Base-by-base conservation (phyloP, 768 basidiomycete genomes). In the Guyanaporus albipodus region DNA sequence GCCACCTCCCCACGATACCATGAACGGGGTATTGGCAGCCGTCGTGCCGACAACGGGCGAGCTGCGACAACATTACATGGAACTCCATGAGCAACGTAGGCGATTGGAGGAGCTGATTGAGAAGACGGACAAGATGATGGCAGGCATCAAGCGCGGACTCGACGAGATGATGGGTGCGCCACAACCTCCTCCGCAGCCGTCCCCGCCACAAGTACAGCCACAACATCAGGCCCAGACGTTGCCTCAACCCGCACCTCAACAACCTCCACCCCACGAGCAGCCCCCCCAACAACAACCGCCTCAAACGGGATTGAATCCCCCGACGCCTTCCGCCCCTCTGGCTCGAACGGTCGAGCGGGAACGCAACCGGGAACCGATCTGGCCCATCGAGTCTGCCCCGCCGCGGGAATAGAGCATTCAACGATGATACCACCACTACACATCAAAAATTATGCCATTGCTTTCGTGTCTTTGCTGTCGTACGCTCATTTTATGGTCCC, bases 31-130 rank as follows among this genome's bases (percentile, higher is more conserved):
- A 18, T 44, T 59, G 50, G 12, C 58, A 11, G 31, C 61, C 7
- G 34, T 44, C 21, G 42, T 78, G 14, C 77, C 77, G 38, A 80
- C 78, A 14, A 57, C 76, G 41, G 58, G 58, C 7, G 90, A 91
- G 53, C 67, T 91, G 52, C 85, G 85, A 64, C 70, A 79, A 45
- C 89, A 91, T 62, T 89, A 87, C 56, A 56, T 67, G 17, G 76
- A 83, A 57, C 72, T 92, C 44, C 67, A 70, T 4, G 79, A 83
- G 56, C 76, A 86, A 60, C 79, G 80, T 65, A 70, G 69, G 57
- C 70, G 75, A 61, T 70, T 85, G 69, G 78, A 88, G 66, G 87
- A 87, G 61, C 74, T 91, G 79, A 65, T 89, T 48, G 77, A 82
- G 54, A 78, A 74, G 67, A 91, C 88, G 56, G 85, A 90, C 44